These are phyloP conservation scores for Skeletonema tropicum DNA, from an alignment of 108 stramenopile genomes.

Conservation along the genomic window DNA sequence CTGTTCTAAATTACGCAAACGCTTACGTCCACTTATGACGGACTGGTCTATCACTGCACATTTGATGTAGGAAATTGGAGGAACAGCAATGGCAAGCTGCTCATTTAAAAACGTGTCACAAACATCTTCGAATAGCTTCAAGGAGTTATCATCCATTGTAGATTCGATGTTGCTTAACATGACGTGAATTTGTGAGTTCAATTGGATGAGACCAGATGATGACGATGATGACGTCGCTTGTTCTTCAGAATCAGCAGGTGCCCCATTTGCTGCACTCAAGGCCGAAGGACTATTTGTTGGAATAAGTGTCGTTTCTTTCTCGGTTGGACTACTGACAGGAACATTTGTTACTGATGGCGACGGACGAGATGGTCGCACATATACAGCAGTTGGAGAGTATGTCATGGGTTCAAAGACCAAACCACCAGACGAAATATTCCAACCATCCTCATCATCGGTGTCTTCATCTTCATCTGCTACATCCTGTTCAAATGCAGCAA, in stretches of 20 bases:
- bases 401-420: background rate
- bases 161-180: background rate
- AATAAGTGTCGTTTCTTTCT: background rate
- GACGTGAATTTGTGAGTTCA: background rate
- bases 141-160: background rate
- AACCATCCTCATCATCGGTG: background rate
- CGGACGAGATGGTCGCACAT: background rate
- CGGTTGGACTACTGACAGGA: background rate
- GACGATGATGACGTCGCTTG: background rate
- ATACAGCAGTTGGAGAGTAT: background rate
- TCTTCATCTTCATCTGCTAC: background rate
- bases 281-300: background rate
- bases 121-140: background rate
- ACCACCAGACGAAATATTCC: background rate
- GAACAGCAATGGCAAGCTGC: slow-evolving; percentile 27
- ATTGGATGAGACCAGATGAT: background rate
- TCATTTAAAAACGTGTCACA: slow-evolving; percentile 15
- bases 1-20: background rate
- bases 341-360: background rate
- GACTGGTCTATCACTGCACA: slow-evolving; percentile 21
- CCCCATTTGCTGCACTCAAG: background rate
- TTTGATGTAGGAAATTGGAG: slow-evolving; percentile 22
- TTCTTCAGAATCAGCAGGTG: background rate
- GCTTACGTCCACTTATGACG: slow-evolving; percentile 1
- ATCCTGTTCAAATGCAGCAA: background rate